These are phyloP conservation scores for Cryphonectria nitschkei DNA, from an alignment of 2,329 filamentous ascomycete species.

Conservation along the genomic window DNA sequence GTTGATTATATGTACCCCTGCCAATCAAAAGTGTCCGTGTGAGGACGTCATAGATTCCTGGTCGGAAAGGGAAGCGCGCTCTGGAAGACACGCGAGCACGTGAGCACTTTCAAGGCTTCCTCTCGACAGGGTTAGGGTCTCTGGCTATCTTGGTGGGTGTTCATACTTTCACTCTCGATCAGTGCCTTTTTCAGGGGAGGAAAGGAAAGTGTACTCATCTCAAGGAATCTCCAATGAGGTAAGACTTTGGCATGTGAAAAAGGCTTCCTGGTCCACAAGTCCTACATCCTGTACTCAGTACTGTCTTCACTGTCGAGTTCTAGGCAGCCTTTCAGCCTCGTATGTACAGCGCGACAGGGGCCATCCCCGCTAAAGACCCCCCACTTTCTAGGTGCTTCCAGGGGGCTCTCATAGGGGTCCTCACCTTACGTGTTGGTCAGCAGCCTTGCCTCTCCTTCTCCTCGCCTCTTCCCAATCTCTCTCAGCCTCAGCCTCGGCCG, in stretches of 20 bases:
- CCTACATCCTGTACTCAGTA: background rate
- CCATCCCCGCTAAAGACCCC: conserved; percentile 3
- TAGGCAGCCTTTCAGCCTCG: background rate
- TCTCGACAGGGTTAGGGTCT: background rate
- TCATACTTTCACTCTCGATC: background rate
- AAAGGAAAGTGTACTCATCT: too few relatives aligned
- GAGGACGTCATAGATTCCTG: conserved; percentile 19
- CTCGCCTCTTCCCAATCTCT: conserved; percentile 25
- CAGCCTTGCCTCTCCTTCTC: conserved; percentile 23
- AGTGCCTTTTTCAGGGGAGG: background rate
- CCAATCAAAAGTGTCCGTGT: background rate
- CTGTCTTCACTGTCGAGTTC: background rate
- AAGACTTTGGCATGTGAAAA: background rate
- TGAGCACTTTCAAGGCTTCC: conserved; percentile 1
- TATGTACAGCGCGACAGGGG: background rate
- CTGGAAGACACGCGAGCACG: conserved; percentile 14
- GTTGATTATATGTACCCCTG: background rate
- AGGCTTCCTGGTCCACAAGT: background rate
- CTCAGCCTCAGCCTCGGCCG: conserved; percentile 40
- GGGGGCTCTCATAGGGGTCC: conserved; percentile 19
- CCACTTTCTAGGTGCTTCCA: conserved; percentile 18
- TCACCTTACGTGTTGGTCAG: conserved; percentile 22
- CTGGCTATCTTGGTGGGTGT: background rate
- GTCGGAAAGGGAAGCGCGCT: background rate
- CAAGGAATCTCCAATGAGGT: too few relatives aligned